phyloP scores from a whole-genome alignment of 495 filamentous ascomycete species.

The Aspergillus asperescens region DNA sequence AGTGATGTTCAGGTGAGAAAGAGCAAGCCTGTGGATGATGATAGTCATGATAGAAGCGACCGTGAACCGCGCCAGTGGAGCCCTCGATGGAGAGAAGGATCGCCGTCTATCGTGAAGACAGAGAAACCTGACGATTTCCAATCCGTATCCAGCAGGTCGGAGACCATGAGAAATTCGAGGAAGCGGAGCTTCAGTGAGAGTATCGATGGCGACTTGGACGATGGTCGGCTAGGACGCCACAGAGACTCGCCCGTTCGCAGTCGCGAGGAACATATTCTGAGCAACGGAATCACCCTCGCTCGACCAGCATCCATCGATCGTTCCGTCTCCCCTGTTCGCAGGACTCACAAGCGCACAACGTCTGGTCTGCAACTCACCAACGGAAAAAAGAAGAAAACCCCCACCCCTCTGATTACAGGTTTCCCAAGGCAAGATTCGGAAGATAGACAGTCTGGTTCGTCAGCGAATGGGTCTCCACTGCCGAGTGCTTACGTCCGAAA shows the following conservation, averaged over 20 bases:
- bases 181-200: conserved; percentile 44
- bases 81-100: conserved; percentile 20
- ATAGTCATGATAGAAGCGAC: conserved; percentile 21
- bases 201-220: conserved; percentile 33
- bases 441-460: conserved; percentile 68
- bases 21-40: conserved; percentile 29
- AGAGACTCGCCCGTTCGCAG: conserved; percentile 20
- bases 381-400: conserved; percentile 37
- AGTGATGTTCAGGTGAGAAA: conserved; percentile 30
- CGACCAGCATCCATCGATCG: conserved; percentile 44
- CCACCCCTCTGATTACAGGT: conserved; percentile 48
- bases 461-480: conserved; percentile 63
- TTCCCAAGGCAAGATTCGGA: conserved; percentile 48
- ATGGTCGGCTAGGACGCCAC: conserved; percentile 21
- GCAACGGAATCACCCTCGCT: conserved; percentile 22
- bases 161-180: conserved; percentile 24
- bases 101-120: conserved; percentile 33
- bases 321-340: conserved; percentile 57
- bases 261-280: conserved; percentile 25
- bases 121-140: conserved; percentile 34
- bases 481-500: conserved; percentile 63
- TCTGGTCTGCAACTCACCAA: conserved; percentile 53
- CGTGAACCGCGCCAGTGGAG: conserved; percentile 26
- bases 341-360: conserved; percentile 55
- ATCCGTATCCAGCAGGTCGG: conserved; percentile 20